Evolutionary conservation across 139 green algal species (phyloP).

Genomic region (Mesotaenium endlicherianum): DNA sequence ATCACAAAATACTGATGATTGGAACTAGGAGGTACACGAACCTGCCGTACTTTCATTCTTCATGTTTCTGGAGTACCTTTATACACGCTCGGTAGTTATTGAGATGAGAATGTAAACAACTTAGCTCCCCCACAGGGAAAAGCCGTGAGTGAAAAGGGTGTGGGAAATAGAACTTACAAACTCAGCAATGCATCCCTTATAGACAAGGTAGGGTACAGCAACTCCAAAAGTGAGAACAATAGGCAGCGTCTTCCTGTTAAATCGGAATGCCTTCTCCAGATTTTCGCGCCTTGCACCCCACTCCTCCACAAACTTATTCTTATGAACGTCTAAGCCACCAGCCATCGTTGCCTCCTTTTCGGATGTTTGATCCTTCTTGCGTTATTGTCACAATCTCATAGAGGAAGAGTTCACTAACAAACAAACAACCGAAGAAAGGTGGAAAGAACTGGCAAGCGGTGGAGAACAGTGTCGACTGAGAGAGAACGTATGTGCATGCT

Average conservation of each 20-base stretch:
- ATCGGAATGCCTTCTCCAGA: conserved; percentile 41
- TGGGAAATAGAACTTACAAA: conserved; percentile 17
- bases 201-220: conserved; percentile 4
- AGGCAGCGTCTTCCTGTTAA: conserved; percentile 8
- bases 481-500: too few relatives aligned
- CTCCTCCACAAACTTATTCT: conserved; percentile 44
- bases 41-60: too few relatives aligned
- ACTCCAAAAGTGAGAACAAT: conserved; percentile 7
- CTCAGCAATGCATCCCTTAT: conserved; percentile 11
- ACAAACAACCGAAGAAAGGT: too few relatives aligned
- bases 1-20: background rate
- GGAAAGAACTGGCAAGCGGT: too few relatives aligned
- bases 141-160: background rate
- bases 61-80: too few relatives aligned
- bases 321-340: conserved; percentile 33
- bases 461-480: too few relatives aligned
- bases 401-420: too few relatives aligned
- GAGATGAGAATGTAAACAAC: background rate
- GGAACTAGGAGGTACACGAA: too few relatives aligned
- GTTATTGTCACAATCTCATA: too few relatives aligned
- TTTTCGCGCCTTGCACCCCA: conserved; percentile 37
- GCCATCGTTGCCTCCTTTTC: too few relatives aligned
- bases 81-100: too few relatives aligned
- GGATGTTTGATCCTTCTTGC: too few relatives aligned
- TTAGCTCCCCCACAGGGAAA: background rate